Base-by-base conservation (phyloP, 352 stramenopile species). In the Phytophthora multivora region DNA sequence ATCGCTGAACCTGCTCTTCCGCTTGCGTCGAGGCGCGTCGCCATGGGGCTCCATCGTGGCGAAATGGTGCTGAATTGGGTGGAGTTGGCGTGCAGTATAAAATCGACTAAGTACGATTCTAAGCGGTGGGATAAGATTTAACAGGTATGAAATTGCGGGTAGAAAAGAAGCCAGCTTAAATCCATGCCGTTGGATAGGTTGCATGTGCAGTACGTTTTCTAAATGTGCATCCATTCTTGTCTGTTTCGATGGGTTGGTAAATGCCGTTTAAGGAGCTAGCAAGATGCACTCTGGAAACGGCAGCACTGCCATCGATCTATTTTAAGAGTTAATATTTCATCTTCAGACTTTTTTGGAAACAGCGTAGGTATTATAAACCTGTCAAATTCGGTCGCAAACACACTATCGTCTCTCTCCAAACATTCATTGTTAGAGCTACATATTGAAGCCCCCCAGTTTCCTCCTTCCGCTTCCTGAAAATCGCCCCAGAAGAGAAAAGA, bases 1-100 rank as follows among this genome's bases (percentile, higher is more conserved):
- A 50, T 95, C 86, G 68, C 84, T 93, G 63, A 95, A 95, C 36
- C 86, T 79, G 72, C 83, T 91, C 76, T 90, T 89, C 60, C 84
- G 84, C 76, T 93, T 95, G 47, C 84, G 84, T 23, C 70, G 69
- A 58, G 62, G 42, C 56, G 51, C 50, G 36, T 79, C 73, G 25
- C 69, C 61, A 36, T 69, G 61, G 10, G 53, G 63, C 52, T 73
- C 45, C 59, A 71, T 76, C 23, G 30, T 54, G n/a, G 16, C 6
- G 15, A 4, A n/a, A n/a, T n/a, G 13, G 7, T 18, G 15, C 13
- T 2, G 35, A 39, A 57, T 38, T 63, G 38, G n/a, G 18, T 66
- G 36, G 25, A 16, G 23, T 19, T 55, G 5, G 12, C 21, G 28
- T 28, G 25, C 19, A 33, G 2, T 13, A 33, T 13, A 13, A 4